These are phyloP conservation scores for Botrytis cinerea DNA, from an alignment of 2,329 filamentous ascomycete genomes.

Conservation along the genomic window DNA sequence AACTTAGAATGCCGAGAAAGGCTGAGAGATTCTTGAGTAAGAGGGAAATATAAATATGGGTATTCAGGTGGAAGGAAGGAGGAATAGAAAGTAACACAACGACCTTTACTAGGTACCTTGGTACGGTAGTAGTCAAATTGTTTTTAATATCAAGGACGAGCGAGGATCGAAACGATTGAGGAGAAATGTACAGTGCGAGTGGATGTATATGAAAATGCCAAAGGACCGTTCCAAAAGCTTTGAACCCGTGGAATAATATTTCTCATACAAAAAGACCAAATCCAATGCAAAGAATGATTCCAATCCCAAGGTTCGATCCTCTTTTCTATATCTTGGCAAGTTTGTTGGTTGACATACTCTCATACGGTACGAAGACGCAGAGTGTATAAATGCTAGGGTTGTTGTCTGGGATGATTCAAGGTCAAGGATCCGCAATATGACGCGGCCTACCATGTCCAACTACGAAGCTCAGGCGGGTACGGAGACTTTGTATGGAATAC, in stretches of 20 bases:
- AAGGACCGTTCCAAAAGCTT: not conserved
- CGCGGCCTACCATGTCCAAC: constrained; percentile 25
- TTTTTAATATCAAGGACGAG: not conserved
- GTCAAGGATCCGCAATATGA: constrained; percentile 25
- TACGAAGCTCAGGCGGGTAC: constrained; percentile 11
- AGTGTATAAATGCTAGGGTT: constrained; percentile 1
- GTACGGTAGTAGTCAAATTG: not conserved
- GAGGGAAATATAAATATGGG: not conserved
- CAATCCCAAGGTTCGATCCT: constrained; percentile 2
- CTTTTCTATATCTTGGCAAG: constrained; percentile 24
- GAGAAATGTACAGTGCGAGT: not conserved
- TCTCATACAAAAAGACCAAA: not conserved
- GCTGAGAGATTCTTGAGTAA: not conserved
- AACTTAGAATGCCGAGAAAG: not conserved
- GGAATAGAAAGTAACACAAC: not conserved
- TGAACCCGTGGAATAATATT: not conserved
- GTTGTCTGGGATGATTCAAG: not conserved
- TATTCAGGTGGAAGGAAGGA: not conserved
- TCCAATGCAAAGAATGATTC: not conserved
- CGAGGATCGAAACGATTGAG: not conserved
- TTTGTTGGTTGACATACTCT: constrained; percentile 1
- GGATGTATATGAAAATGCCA: not conserved
- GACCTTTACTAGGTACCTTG: not conserved
- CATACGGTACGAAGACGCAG: not conserved
- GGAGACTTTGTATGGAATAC: not conserved